Conservation (phyloP, 1,284 basidiomycete species). For the Moniliophthora roreri region DNA sequence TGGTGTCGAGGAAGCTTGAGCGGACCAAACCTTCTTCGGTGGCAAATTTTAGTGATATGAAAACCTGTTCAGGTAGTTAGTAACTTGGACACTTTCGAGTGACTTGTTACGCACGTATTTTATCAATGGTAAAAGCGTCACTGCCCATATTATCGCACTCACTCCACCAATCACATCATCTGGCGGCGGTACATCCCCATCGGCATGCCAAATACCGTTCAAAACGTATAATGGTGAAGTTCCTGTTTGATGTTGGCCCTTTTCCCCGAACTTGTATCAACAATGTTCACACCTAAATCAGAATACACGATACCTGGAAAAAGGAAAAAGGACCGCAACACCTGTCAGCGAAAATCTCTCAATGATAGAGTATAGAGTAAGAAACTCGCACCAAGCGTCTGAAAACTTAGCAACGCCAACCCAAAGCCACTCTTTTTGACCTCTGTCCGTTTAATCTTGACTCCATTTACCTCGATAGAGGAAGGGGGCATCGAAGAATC, state of each 20-base stretch:
- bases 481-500: background rate
- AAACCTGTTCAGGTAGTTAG: slow-evolving; percentile 34
- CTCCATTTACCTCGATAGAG: background rate
- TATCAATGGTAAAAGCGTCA: slow-evolving; percentile 59
- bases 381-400: slow-evolving; percentile 33
- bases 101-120: slow-evolving; percentile 56
- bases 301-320: slow-evolving; percentile 61
- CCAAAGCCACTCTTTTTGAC: slow-evolving; percentile 26
- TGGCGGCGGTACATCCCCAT: slow-evolving; percentile 42
- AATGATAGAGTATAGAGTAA: too few relatives aligned
- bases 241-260: slow-evolving; percentile 18
- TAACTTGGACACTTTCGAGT: background rate
- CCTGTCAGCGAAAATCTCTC: background rate
- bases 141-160: slow-evolving; percentile 62
- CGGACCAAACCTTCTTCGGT: slow-evolving; percentile 47
- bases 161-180: slow-evolving; percentile 65
- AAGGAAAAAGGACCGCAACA: background rate
- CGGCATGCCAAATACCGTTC: slow-evolving; percentile 60
- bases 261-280: background rate
- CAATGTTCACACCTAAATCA: slow-evolving; percentile 40
- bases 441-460: background rate
- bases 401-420: slow-evolving; percentile 31
- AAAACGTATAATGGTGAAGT: slow-evolving; percentile 65
- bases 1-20: background rate
- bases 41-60: slow-evolving; percentile 58